Conservation (phyloP, 2,329 filamentous ascomycete species). For the Oidium heveae region DNA sequence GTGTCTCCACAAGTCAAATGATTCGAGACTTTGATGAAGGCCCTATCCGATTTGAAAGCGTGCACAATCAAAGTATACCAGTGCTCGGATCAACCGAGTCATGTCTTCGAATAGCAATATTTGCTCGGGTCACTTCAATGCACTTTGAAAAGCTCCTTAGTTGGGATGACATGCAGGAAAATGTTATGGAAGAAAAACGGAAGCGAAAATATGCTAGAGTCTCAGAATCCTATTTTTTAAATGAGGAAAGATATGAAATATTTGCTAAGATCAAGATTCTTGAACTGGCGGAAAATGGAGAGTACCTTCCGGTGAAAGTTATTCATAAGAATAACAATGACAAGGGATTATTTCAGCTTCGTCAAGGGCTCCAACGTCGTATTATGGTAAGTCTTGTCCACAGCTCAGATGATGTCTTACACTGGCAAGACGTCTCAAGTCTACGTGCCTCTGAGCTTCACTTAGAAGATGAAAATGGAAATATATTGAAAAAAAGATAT, state of each 20-base stretch:
- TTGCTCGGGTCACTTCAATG: slow-evolving; percentile 74
- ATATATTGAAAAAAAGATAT: slow-evolving; percentile 53
- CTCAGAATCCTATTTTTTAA: slow-evolving; percentile 77
- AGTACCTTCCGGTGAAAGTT: slow-evolving; percentile 81
- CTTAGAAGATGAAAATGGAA: slow-evolving; percentile 63
- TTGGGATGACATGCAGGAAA: slow-evolving; percentile 96
- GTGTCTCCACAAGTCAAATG: slow-evolving; percentile 86
- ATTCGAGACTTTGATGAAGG: slow-evolving; percentile 85
- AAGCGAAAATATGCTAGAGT: slow-evolving; percentile 36
- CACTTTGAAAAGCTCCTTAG: slow-evolving; percentile 92
- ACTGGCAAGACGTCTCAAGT: slow-evolving; percentile 62
- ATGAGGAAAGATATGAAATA: slow-evolving; percentile 80
- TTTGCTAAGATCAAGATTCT: slow-evolving; percentile 72
- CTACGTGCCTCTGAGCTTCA: slow-evolving; percentile 61
- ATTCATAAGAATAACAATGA: slow-evolving; percentile 67
- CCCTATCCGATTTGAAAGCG: slow-evolving; percentile 81
- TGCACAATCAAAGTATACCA: slow-evolving; percentile 91
- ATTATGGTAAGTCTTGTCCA: slow-evolving; percentile 77
- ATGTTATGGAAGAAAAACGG: slow-evolving; percentile 30
- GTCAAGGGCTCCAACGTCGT: slow-evolving; percentile 77
- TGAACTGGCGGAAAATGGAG: slow-evolving; percentile 73
- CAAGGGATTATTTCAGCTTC: slow-evolving; percentile 75
- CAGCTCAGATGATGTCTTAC: slow-evolving; percentile 64
- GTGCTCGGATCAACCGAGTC: slow-evolving; percentile 51
- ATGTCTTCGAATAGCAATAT: slow-evolving; percentile 65